These are phyloP conservation scores for Penstemon barbatus DNA, from an alignment of 257 asterid species.

Conservation along the genomic window DNA sequence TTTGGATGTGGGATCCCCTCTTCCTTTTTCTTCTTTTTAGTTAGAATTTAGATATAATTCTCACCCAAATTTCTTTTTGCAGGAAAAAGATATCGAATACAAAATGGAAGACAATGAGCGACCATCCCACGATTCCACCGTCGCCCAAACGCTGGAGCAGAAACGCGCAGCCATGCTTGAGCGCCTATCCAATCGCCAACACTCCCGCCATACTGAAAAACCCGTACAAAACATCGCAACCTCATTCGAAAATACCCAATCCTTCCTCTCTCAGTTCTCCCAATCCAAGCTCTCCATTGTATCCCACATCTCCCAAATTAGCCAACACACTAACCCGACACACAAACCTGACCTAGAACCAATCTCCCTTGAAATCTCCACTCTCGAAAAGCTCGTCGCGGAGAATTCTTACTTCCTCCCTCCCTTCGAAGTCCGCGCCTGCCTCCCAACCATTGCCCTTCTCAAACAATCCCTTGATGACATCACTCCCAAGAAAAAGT, in stretches of 20 bases:
- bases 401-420: conserved; percentile 73
- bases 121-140: not conserved
- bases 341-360: conserved; percentile 56
- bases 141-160: conserved; percentile 42
- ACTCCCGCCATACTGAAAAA: conserved; percentile 49
- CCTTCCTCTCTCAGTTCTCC: conserved; percentile 64
- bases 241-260: conserved; percentile 49
- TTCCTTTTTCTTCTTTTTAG: too few species aligned
- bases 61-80: too few species aligned
- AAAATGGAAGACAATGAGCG: too few species aligned
- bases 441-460: conserved; percentile 49
- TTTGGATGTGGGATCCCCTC: too few species aligned
- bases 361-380: conserved; percentile 54
- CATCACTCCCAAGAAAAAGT: conserved; percentile 74
- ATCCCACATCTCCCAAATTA: conserved; percentile 50
- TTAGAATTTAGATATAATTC: too few species aligned
- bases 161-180: conserved; percentile 85
- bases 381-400: conserved; percentile 76
- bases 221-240: conserved; percentile 32
- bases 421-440: conserved; percentile 71
- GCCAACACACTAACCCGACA: conserved; percentile 35
- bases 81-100: too few species aligned
- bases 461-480: conserved; percentile 70
- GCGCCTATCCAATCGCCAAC: conserved; percentile 75
- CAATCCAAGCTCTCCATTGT: conserved; percentile 68